phyloP scores from a whole-genome alignment of 352 stramenopile species.

The Peronosclerospora sorghi region DNA sequence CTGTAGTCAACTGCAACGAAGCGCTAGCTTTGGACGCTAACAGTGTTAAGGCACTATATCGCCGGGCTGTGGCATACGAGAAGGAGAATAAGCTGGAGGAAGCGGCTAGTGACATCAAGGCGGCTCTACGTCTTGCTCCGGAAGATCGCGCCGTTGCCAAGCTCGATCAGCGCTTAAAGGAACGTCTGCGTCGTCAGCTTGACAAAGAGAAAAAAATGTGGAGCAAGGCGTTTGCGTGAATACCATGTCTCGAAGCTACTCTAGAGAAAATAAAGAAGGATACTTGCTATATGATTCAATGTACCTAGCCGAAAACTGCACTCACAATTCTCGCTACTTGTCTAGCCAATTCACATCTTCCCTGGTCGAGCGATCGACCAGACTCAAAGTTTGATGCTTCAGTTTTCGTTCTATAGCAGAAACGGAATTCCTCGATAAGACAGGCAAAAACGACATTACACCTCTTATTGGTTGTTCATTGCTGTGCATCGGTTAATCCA shows the following conservation, averaged over 20 bases:
- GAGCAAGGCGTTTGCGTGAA: conserved; percentile 70
- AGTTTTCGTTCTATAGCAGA: background rate
- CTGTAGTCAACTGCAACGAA: conserved; percentile 78
- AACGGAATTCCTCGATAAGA: background rate
- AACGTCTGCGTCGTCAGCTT: conserved; percentile 57
- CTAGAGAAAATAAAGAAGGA: conserved; percentile 7
- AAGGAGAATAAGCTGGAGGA: conserved; percentile 81
- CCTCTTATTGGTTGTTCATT: conserved; percentile 13
- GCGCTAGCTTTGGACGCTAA: conserved; percentile 58
- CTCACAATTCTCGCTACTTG: too few relatives aligned
- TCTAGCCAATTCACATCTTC: too few relatives aligned
- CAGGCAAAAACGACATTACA: background rate
- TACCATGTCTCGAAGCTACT: background rate
- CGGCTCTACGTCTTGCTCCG: conserved; percentile 36
- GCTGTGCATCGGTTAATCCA: conserved; percentile 69
- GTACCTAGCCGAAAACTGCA: conserved; percentile 8
- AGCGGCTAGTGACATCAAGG: conserved; percentile 50
- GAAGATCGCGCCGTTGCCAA: conserved; percentile 73
- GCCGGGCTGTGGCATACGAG: conserved; percentile 75
- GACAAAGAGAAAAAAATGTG: conserved; percentile 89
- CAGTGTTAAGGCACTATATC: conserved; percentile 84
- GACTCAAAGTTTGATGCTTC: background rate
- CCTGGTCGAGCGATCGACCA: too few relatives aligned
- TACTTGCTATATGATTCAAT: conserved; percentile 16
- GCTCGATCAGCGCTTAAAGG: conserved; percentile 62